Conservation (phyloP, 805 yeast genomes). For the Wickerhamiella parazyma region DNA sequence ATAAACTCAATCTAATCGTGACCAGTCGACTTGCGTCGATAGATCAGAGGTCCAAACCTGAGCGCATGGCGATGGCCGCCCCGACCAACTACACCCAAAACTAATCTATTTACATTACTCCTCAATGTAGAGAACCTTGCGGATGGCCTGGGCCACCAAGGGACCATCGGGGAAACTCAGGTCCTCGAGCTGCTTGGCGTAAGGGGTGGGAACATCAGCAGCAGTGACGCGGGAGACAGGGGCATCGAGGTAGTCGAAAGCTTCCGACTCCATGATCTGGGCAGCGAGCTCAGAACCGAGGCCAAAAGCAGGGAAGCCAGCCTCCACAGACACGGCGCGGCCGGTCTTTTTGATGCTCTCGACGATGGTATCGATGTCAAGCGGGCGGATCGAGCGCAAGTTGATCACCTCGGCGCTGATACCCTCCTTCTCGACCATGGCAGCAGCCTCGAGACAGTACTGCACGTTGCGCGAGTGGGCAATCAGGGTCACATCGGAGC, state of each 20-base stretch:
- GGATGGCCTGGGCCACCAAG: slow-evolving; percentile 62
- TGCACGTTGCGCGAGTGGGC: slow-evolving; percentile 86
- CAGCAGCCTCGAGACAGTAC: slow-evolving; percentile 82
- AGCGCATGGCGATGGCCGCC: no score
- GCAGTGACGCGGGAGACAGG: slow-evolving; percentile 98
- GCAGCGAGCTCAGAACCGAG: slow-evolving; percentile 98
- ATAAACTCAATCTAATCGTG: no score
- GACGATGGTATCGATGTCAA: slow-evolving; percentile 77
- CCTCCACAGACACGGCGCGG: slow-evolving; percentile 91
- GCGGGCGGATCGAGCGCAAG: slow-evolving; percentile 92
- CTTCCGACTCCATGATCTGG: slow-evolving; percentile 95
- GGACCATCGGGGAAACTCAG: slow-evolving; percentile 97
- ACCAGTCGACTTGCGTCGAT: no score
- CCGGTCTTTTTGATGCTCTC: slow-evolving; percentile 90
- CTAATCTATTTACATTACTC: slow-evolving; percentile 12
- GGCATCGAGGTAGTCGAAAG: slow-evolving; percentile 94
- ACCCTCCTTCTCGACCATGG: slow-evolving; percentile 68
- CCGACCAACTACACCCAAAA: no score
- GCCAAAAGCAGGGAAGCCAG: slow-evolving; percentile 97
- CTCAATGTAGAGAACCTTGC: slow-evolving; percentile 29
- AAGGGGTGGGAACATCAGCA: slow-evolving; percentile 99
- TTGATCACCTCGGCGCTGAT: slow-evolving; percentile 87
- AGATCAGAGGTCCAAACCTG: no score
- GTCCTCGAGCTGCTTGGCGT: slow-evolving; percentile 90
- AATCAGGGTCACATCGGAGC: slow-evolving; percentile 78